Evolutionary conservation across 305 asterid species (phyloP).

Genomic region (Lippia alba): DNA sequence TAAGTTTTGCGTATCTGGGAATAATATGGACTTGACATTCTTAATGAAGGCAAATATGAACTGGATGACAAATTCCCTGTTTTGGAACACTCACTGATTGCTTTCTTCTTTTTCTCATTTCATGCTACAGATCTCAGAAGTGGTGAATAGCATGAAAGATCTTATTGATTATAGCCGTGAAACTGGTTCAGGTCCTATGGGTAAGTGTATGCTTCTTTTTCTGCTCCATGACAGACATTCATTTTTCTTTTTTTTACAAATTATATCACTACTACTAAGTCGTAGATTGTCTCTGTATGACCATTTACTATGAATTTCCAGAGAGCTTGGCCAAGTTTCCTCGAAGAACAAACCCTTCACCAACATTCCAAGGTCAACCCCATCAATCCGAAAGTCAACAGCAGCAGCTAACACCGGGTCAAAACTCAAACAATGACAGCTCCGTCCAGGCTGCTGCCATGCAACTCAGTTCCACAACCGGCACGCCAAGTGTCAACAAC

Average conservation of each 20-base stretch:
- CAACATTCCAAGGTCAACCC: constrained; percentile 66
- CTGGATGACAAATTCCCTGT: constrained; percentile 1
- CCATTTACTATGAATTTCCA: constrained; percentile 33
- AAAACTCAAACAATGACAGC: constrained; percentile 53
- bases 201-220: constrained; percentile 45
- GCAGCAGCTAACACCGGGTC: constrained; percentile 46
- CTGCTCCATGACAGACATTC: background rate
- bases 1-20: background rate
- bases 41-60: too few species aligned
- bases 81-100: constrained; percentile 13
- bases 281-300: background rate
- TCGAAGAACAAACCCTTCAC: constrained; percentile 61
- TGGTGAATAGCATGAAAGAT: constrained; percentile 93
- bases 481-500: constrained; percentile 43
- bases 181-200: constrained; percentile 83
- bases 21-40: background rate
- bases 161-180: constrained; percentile 82
- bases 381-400: constrained; percentile 63
- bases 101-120: background rate
- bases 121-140: constrained; percentile 82
- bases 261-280: too few species aligned
- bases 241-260: too few species aligned
- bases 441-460: constrained; percentile 47
- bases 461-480: constrained; percentile 52
- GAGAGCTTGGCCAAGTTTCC: constrained; percentile 90